phyloP scores from a whole-genome alignment of 805 yeast species.

The Yarrowia keelungensis region DNA sequence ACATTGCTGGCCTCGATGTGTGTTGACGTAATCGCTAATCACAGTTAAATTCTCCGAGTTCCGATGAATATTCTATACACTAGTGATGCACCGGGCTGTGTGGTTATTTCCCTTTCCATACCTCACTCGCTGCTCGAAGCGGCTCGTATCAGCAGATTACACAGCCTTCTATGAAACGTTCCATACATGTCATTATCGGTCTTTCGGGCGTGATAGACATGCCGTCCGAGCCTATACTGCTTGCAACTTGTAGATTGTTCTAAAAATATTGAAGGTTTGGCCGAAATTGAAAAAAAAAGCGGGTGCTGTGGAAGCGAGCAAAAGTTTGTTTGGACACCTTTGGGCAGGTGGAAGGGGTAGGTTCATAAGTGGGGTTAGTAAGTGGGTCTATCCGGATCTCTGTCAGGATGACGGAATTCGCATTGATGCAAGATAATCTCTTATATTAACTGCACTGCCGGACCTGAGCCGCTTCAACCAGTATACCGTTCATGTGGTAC shows the following conservation, averaged over 20 bases:
- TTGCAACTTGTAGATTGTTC: slow-evolving; percentile 7
- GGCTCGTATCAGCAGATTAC: slow-evolving; percentile 11
- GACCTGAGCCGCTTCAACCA: too few relatives aligned
- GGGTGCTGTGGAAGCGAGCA: slow-evolving; percentile 28
- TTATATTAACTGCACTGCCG: too few relatives aligned
- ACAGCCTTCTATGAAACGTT: slow-evolving; percentile 22
- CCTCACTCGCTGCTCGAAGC: too few relatives aligned
- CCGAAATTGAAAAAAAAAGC: neutral
- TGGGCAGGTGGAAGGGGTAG: neutral
- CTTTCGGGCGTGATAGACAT: slow-evolving; percentile 9
- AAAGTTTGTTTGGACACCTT: slow-evolving; percentile 12
- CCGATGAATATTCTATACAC: neutral
- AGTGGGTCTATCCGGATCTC: too few relatives aligned
- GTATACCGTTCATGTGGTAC: neutral
- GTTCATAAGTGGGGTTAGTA: slow-evolving; percentile 12
- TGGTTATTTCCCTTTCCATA: neutral
- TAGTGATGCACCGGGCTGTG: slow-evolving; percentile 4
- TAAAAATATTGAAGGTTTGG: slow-evolving; percentile 24
- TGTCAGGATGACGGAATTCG: too few relatives aligned
- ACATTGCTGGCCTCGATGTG: neutral
- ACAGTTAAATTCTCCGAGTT: too few relatives aligned
- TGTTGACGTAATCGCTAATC: slow-evolving; percentile 4
- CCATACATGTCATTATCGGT: slow-evolving; percentile 11
- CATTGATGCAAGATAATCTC: too few relatives aligned
- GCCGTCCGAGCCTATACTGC: slow-evolving; percentile 18